Percentiles rank a stretch among this genome's conserved stretches.
phyloP scores from a whole-genome alignment of 805 yeast species.

The Candida piceae region DNA sequence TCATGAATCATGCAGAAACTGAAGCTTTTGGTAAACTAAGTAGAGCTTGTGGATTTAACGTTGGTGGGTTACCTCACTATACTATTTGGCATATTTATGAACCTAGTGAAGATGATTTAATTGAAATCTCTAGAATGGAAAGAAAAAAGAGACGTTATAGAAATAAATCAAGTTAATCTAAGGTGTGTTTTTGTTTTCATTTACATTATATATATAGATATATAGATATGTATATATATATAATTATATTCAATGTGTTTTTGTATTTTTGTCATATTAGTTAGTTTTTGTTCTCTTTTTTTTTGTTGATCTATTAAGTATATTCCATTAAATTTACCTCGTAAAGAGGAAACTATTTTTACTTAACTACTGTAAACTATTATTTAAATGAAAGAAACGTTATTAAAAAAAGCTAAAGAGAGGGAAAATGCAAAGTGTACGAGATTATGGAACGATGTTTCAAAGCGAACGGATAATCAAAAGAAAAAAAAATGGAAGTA shows the following conservation, averaged over 20 bases:
- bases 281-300: too few relatives aligned
- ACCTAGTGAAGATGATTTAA: slow-evolving; percentile 80
- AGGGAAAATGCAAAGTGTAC: too few relatives aligned
- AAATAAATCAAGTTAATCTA: slow-evolving; percentile 1
- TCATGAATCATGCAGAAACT: slow-evolving; percentile 81
- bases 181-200: neutral
- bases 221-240: too few relatives aligned
- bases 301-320: too few relatives aligned
- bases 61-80: slow-evolving; percentile 87
- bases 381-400: neutral
- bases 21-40: slow-evolving; percentile 86
- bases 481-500: neutral
- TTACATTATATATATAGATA: too few relatives aligned
- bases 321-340: too few relatives aligned
- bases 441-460: too few relatives aligned
- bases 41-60: slow-evolving; percentile 69
- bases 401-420: neutral
- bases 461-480: too few relatives aligned
- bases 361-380: too few relatives aligned
- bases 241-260: too few relatives aligned
- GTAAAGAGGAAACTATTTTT: too few relatives aligned
- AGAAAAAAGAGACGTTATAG: slow-evolving; percentile 47
- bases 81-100: slow-evolving; percentile 89
- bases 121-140: slow-evolving; percentile 64
- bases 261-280: too few relatives aligned